Conservation (phyloP, 2,329 filamentous ascomycete genomes). For the Fusarium sp. region DNA sequence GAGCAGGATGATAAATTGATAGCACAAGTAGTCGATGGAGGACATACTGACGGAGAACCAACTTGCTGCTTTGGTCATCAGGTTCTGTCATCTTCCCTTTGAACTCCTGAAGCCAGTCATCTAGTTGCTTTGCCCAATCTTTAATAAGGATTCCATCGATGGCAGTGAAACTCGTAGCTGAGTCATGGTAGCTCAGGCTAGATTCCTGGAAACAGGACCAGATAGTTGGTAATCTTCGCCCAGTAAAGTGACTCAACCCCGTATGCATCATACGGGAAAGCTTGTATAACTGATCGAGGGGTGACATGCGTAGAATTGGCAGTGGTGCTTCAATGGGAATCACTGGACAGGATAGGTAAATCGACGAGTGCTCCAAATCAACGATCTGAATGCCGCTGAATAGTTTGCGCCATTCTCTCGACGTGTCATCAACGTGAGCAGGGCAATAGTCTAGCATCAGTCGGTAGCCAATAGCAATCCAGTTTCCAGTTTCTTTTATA, state of each 20-base stretch:
- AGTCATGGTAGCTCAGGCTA: not conserved
- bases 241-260: slow-evolving; percentile 1
- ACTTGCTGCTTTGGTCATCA: slow-evolving; percentile 19
- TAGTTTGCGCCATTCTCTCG: slow-evolving; percentile 16
- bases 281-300: slow-evolving; percentile 7
- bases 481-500: slow-evolving; percentile 11
- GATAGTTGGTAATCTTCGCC: not conserved
- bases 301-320: slow-evolving; percentile 1
- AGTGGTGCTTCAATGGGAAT: slow-evolving; percentile 19
- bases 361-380: slow-evolving; percentile 17
- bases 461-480: slow-evolving; percentile 17
- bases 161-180: not conserved
- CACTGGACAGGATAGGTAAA: slow-evolving; percentile 1
- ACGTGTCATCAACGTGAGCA: slow-evolving; percentile 12
- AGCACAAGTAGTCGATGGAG: slow-evolving; percentile 3
- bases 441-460: slow-evolving; percentile 20
- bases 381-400: slow-evolving; percentile 21
- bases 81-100: slow-evolving; percentile 12
- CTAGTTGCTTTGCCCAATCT: slow-evolving; percentile 11
- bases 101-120: slow-evolving; percentile 15
- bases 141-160: slow-evolving; percentile 5
- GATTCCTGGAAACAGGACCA: slow-evolving; percentile 21
- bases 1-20: slow-evolving; percentile 5
- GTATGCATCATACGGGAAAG: slow-evolving; percentile 19
- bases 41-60: slow-evolving; percentile 9